Evolutionary conservation across 2,329 filamentous ascomycete genomes (phyloP).

Genomic region (Fragosphaeria purpurea): DNA sequence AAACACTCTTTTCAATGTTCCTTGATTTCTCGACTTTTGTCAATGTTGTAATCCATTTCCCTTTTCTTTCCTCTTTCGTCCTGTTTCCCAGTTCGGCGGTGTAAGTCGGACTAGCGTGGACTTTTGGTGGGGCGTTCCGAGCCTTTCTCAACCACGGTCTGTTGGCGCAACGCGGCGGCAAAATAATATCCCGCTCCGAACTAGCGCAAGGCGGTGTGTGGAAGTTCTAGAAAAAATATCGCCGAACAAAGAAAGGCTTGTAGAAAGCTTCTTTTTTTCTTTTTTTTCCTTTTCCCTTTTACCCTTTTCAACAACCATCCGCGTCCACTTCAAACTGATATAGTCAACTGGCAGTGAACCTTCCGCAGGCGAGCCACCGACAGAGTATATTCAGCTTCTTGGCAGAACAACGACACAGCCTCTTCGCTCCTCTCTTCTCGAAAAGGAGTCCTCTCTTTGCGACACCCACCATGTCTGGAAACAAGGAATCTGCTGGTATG

Average conservation of each 20-base stretch:
- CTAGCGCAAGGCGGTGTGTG: not conserved
- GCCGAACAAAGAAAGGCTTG: not conserved
- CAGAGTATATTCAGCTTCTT: not conserved
- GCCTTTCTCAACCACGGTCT: too few species aligned
- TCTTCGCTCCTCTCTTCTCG: too few species aligned
- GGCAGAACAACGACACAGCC: not conserved
- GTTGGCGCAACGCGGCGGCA: too few species aligned
- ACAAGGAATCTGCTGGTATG: slow-evolving; percentile 10
- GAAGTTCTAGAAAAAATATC: too few species aligned
- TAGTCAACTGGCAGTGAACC: slow-evolving; percentile 13
- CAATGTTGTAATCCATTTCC: too few species aligned
- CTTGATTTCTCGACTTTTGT: too few species aligned
- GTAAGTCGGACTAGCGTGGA: too few species aligned
- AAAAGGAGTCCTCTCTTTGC: not conserved
- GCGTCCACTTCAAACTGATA: not conserved
- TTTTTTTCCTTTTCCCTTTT: not conserved
- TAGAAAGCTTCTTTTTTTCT: not conserved
- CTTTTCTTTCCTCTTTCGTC: too few species aligned
- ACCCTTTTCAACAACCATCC: not conserved
- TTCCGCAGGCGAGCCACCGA: slow-evolving; percentile 14
- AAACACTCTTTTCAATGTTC: too few species aligned
- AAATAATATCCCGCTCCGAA: too few species aligned
- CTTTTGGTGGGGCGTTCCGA: too few species aligned
- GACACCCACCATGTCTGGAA: slow-evolving; percentile 5
- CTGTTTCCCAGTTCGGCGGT: too few species aligned